These are phyloP conservation scores for Globisporangium acanthophoron DNA, from an alignment of 352 stramenopile genomes.

Conservation along the genomic window DNA sequence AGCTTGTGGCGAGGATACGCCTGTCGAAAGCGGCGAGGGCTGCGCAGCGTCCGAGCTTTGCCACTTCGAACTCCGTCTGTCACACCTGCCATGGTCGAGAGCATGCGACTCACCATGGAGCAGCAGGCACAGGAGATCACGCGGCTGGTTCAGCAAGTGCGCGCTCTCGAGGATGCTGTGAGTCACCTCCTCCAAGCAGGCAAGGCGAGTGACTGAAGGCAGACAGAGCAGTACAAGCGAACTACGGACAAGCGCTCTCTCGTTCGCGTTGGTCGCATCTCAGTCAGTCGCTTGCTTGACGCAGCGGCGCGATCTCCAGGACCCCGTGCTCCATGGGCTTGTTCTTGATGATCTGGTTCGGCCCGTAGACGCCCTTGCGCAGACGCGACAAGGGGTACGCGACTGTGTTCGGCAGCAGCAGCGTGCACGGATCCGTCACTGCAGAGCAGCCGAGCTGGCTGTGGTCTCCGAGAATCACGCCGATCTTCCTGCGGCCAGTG, in stretches of 20 bases:
- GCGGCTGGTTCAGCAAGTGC: constrained; percentile 19
- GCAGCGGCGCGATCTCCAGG: constrained; percentile 39
- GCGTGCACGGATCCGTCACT: constrained; percentile 69
- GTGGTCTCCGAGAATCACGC: constrained; percentile 62
- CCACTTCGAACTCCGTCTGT: neutral
- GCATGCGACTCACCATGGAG: constrained; percentile 17
- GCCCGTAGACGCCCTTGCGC: constrained; percentile 61
- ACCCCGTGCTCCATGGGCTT: constrained; percentile 71
- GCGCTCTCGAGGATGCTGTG: constrained; percentile 19
- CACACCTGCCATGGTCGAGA: neutral
- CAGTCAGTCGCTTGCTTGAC: neutral
- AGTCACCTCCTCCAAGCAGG: constrained; percentile 10
- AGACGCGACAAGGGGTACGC: constrained; percentile 67
- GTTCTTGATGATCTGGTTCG: constrained; percentile 72
- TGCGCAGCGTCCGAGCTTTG: neutral
- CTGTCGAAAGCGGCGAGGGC: neutral
- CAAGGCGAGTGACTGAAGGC: neutral
- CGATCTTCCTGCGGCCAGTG: constrained; percentile 62
- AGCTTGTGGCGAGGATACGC: constrained; percentile 14
- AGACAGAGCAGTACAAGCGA: neutral
- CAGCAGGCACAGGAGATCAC: constrained; percentile 24
- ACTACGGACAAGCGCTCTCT: too few species aligned
- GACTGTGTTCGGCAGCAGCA: constrained; percentile 51
- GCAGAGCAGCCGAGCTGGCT: constrained; percentile 67
- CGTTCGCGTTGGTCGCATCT: neutral